Evolutionary conservation across 106 monocot genomes (phyloP).

Genomic region (Hemerocallis citrina): DNA sequence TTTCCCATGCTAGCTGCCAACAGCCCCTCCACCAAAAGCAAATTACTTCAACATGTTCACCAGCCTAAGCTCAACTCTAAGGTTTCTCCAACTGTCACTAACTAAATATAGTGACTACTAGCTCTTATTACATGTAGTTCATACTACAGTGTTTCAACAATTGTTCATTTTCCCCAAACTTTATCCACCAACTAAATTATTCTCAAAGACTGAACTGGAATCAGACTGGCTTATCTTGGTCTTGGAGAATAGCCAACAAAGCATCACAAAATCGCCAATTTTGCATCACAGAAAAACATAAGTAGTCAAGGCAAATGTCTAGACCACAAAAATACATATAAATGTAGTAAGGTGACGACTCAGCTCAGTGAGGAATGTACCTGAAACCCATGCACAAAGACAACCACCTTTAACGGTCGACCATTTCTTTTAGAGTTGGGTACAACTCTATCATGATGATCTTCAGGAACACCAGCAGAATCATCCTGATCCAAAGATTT

Average conservation of each 20-base stretch:
- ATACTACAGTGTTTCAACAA: no score
- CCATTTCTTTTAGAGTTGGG: constrained; percentile 35
- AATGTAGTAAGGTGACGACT: not conserved
- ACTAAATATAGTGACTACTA: no score
- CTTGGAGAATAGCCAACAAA: not conserved
- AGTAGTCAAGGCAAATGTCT: not conserved
- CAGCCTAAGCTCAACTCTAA: not conserved
- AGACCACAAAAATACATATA: not conserved
- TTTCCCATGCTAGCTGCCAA: no score
- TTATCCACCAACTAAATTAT: not conserved
- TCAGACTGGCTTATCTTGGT: not conserved
- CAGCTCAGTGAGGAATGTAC: constrained; percentile 17
- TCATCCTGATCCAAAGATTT: constrained; percentile 25
- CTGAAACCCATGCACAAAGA: constrained; percentile 99
- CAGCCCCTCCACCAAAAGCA: not conserved
- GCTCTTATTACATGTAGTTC: no score
- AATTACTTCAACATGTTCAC: not conserved
- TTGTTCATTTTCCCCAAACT: no score
- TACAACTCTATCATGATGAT: constrained; percentile 17
- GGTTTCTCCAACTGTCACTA: not conserved
- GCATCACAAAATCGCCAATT: not conserved
- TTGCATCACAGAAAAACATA: not conserved
- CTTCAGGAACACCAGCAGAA: constrained; percentile 14
- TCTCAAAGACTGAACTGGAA: not conserved
- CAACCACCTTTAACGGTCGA: constrained; percentile 53